Conservation (phyloP, 1,284 basidiomycete genomes). For the Leucocoprinus gongylophorus region DNA sequence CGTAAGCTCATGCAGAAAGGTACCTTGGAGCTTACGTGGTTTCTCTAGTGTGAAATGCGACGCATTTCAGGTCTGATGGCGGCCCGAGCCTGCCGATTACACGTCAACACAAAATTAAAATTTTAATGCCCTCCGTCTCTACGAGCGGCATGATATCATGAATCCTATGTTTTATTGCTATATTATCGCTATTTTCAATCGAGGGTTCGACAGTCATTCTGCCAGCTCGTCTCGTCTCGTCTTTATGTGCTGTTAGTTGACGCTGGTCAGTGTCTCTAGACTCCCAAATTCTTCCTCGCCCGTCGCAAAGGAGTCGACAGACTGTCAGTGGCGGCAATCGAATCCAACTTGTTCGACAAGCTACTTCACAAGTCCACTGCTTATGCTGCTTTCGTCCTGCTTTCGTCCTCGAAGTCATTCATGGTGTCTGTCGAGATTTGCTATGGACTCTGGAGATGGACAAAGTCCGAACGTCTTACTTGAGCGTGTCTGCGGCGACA, state of each 20-base stretch:
- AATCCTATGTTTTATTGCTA: too few relatives aligned
- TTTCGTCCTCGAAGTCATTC: slow-evolving; percentile 13
- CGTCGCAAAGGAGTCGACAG: neutral
- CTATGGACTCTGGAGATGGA: slow-evolving; percentile 6
- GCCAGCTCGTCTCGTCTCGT: neutral
- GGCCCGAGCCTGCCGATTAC: neutral
- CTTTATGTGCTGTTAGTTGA: neutral
- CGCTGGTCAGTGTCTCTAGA: neutral
- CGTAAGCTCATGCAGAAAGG: neutral
- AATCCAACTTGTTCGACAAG: slow-evolving; percentile 1
- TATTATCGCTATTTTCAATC: too few relatives aligned
- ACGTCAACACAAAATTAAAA: neutral
- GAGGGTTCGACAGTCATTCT: too few relatives aligned
- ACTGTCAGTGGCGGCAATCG: slow-evolving; percentile 1
- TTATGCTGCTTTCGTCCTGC: too few relatives aligned
- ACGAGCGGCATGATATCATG: too few relatives aligned
- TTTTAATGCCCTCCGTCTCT: too few relatives aligned
- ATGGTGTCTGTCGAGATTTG: slow-evolving; percentile 6
- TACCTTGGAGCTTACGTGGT: neutral
- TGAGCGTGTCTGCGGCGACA: slow-evolving; percentile 6
- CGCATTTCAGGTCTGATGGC: neutral
- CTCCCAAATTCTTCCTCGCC: neutral
- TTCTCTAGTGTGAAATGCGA: neutral
- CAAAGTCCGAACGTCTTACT: slow-evolving; percentile 4
- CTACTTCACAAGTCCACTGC: slow-evolving; percentile 1